These are phyloP conservation scores for Russula foetens DNA, from an alignment of 768 basidiomycete genomes.

Conservation along the genomic window DNA sequence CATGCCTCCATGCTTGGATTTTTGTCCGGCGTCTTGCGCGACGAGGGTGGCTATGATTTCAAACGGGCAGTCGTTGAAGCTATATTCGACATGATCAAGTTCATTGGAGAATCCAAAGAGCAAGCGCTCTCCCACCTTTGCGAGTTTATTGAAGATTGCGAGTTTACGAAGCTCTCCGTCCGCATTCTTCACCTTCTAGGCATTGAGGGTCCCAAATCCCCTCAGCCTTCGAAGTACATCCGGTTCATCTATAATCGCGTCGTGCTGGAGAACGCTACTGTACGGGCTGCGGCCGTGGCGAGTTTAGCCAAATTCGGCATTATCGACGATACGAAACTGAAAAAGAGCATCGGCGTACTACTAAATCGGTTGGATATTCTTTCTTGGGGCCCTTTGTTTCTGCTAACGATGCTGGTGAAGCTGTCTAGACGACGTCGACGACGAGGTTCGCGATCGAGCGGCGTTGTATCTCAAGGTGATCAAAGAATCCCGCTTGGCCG, in stretches of 20 bases:
- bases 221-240: constrained; percentile 97
- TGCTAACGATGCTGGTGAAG: constrained; percentile 31
- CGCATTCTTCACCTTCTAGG: constrained; percentile 93
- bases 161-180: constrained; percentile 97
- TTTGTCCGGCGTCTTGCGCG: constrained; percentile 91
- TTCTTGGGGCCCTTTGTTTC: constrained; percentile 4
- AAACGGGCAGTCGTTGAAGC: constrained; percentile 99
- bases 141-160: constrained; percentile 99
- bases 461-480: constrained; percentile 88
- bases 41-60: constrained; percentile 99
- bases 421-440: constrained; percentile 96
- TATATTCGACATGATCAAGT: constrained; percentile 99
- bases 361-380: constrained; percentile 56
- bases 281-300: constrained; percentile 91
- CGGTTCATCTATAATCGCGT: constrained; percentile 99
- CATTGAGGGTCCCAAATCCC: constrained; percentile 90
- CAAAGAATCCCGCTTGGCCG: constrained; percentile 69
- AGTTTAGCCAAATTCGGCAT: constrained; percentile 96
- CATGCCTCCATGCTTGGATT: constrained; percentile 96
- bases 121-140: constrained; percentile 96
- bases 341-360: constrained; percentile 81
- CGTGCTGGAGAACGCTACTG: constrained; percentile 95
- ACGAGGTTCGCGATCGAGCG: constrained; percentile 97
- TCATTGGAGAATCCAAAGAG: constrained; percentile 91
- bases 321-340: constrained; percentile 65